Percentiles rank a stretch among this genome's conserved stretches.
phyloP scores from a whole-genome alignment of 2,329 filamentous ascomycete genomes.

The Hypomyces rosellus region DNA sequence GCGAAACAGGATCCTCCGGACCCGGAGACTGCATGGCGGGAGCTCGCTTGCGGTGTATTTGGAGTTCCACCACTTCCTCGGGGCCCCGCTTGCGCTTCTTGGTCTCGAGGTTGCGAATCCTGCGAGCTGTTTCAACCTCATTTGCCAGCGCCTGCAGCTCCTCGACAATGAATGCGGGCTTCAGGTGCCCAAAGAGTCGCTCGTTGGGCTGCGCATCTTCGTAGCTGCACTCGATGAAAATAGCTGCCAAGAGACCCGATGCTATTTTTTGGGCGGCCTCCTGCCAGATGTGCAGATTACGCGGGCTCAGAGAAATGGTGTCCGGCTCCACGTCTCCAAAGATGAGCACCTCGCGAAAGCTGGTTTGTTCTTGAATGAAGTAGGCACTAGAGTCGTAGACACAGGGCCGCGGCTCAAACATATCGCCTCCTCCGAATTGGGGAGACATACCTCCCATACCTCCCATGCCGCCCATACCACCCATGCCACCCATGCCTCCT shows the following conservation, averaged over 20 bases:
- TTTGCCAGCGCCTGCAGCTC: slow-evolving; percentile 68
- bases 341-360: slow-evolving; percentile 74
- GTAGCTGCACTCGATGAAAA: slow-evolving; percentile 96
- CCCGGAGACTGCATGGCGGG: slow-evolving; percentile 13
- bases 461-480: slow-evolving; percentile 10
- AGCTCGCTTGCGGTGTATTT: slow-evolving; percentile 16
- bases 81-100: slow-evolving; percentile 59
- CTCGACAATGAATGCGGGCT: slow-evolving; percentile 72
- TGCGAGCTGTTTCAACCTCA: slow-evolving; percentile 55
- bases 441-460: slow-evolving; percentile 17
- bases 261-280: slow-evolving; percentile 83
- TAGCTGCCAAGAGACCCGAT: slow-evolving; percentile 62
- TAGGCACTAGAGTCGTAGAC: slow-evolving; percentile 88
- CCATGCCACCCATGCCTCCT: background rate
- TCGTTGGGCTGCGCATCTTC: slow-evolving; percentile 72
- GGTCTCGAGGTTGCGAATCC: slow-evolving; percentile 29
- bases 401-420: slow-evolving; percentile 48
- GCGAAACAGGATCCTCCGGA: slow-evolving; percentile 45
- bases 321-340: slow-evolving; percentile 97
- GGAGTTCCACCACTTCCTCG: slow-evolving; percentile 15
- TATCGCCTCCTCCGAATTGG: slow-evolving; percentile 17
- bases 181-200: slow-evolving; percentile 81
- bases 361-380: slow-evolving; percentile 74
- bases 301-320: slow-evolving; percentile 70
- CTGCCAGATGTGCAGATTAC: slow-evolving; percentile 78